A percentile compares a stretch with the other conserved stretches of the same genome.
Evolutionary conservation across 768 basidiomycete genomes (phyloP).

Genomic region (Amanita pallidorosea): DNA sequence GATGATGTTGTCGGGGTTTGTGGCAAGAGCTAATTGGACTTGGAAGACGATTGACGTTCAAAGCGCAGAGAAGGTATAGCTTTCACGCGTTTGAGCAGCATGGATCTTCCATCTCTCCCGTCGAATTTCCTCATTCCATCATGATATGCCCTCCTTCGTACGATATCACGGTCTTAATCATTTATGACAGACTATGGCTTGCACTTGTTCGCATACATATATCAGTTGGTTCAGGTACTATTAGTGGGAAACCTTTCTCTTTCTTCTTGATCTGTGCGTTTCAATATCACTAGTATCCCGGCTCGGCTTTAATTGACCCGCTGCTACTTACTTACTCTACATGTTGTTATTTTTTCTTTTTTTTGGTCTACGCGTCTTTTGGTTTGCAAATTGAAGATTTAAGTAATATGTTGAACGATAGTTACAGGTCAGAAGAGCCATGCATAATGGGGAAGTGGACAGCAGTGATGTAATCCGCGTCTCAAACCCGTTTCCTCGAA

Average conservation of each 20-base stretch:
- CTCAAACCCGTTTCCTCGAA: no score
- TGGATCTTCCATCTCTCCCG: neutral
- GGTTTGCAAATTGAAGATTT: no score
- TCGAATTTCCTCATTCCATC: neutral
- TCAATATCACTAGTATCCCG: no score
- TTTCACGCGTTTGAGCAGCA: neutral
- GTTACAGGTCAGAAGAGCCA: no score
- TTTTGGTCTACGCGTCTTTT: no score
- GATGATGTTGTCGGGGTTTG: neutral
- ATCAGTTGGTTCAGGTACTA: neutral
- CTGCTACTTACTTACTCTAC: no score
- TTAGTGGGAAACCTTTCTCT: neutral
- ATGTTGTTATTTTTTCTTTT: no score
- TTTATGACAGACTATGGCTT: neutral
- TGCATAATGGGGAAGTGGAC: no score
- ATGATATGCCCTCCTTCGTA: neutral
- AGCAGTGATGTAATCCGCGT: no score
- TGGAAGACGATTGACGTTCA: neutral
- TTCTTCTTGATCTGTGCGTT: neutral
- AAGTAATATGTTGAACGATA: no score
- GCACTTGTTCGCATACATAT: neutral
- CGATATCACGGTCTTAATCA: neutral
- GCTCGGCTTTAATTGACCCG: no score
- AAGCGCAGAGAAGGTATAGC: neutral
- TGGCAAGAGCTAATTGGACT: neutral